Evolutionary conservation across 495 filamentous ascomycete species (phyloP), one percentile per base, ranked within the genome.

Genomic region (Aspergillus mulundensis): DNA sequence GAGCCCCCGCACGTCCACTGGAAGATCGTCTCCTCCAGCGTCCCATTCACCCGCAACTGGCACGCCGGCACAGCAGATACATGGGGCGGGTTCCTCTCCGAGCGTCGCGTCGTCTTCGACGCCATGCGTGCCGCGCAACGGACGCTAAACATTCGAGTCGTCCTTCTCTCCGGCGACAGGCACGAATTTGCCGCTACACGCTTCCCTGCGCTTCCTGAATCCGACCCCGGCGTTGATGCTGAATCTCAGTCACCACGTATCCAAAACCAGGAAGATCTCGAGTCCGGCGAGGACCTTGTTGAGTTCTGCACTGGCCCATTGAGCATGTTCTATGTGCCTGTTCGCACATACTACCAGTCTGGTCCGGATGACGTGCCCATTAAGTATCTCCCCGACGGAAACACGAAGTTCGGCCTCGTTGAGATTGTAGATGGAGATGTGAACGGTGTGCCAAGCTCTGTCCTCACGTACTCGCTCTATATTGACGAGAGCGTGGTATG

Each of bases 31-130:
- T 83, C 89, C 5, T 89, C 87, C 44, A 89, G 86, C 25, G 85
- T 97, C 28, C 94, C 94, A 0, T 96, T 98, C 71, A 97, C 94
- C 14, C 92, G 95, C 70, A 98, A 98, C 71, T 98, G 94, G 94
- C 84, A 79, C 24, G 79, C 94, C 60, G 88, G 89, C 53, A 83
- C 78, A 4, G 75, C 81, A 40, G 94, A 98, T 64, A 97, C 94
- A 3, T 98, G 94, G 94, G 90, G 87, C 34, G 91, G 90, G 0
- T 96, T 91, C 70, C 76, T 96, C 12, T 61, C 77, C 42, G 94
- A 98, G 71, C 84, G 94, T 15, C 80, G 77, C 25, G 80, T 71
- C 54, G 82, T 98, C 42, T 84, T 97, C 41, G 86, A 96, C 63
- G 87, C 88, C 8, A 96, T 96, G 84, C 97, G 94, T 91, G 84